Evolutionary conservation across 179 eudicot species (phyloP).

Genomic region (Pouteria campechiana): DNA sequence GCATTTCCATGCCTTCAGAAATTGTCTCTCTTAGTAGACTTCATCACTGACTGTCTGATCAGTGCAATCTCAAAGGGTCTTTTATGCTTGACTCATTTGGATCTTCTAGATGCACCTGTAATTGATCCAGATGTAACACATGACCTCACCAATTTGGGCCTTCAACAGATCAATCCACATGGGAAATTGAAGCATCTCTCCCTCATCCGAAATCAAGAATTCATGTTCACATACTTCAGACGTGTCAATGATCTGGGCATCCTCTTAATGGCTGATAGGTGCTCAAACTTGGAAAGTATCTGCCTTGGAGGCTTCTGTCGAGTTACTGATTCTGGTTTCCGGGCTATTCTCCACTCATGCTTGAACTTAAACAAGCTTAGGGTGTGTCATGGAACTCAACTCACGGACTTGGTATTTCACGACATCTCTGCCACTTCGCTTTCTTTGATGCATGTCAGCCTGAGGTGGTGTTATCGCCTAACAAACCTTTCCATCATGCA

Average conservation of each 20-base stretch:
- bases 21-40: constrained; percentile 84
- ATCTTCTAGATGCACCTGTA: constrained; percentile 91
- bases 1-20: constrained; percentile 54
- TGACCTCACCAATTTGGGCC: constrained; percentile 79
- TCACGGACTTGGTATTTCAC: constrained; percentile 81
- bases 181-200: constrained; percentile 87
- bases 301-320: constrained; percentile 92
- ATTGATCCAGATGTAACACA: constrained; percentile 64
- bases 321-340: constrained; percentile 85
- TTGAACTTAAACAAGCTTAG: constrained; percentile 57
- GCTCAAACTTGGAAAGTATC: constrained; percentile 79
- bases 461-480: constrained; percentile 86
- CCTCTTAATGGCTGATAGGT: constrained; percentile 86
- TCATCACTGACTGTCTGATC: constrained; percentile 82
- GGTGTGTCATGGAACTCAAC: constrained; percentile 65
- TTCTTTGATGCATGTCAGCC: constrained; percentile 65
- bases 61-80: constrained; percentile 57
- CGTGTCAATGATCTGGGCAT: constrained; percentile 86
- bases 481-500: constrained; percentile 57
- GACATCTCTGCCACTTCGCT: constrained; percentile 88
- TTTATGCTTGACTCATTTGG: constrained; percentile 59
- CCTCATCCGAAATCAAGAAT: constrained; percentile 79
- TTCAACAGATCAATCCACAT: constrained; percentile 65
- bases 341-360: constrained; percentile 82
- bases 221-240: constrained; percentile 48